Evolutionary conservation across 768 basidiomycete species (phyloP).

Genomic region (Rhodotorula kratochvilovae): DNA sequence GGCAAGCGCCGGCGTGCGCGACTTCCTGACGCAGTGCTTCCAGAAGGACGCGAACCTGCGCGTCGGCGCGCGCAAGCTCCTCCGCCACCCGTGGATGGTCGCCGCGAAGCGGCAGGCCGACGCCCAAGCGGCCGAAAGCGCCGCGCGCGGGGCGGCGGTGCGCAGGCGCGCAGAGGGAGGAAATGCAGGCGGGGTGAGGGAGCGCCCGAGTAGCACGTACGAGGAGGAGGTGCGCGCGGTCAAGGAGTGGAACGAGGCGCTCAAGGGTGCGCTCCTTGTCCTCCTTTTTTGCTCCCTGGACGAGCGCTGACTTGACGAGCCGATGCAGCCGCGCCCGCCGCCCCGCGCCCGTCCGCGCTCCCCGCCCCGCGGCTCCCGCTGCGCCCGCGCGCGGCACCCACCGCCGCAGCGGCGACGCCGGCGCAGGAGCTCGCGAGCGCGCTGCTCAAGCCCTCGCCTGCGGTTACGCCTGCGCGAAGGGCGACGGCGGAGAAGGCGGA

Average conservation of each 20-base stretch:
- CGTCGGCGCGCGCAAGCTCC: constrained; percentile 84
- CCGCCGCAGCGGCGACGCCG: neutral
- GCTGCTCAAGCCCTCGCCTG: neutral
- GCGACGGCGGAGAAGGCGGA: no score
- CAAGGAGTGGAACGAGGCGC: constrained; percentile 97
- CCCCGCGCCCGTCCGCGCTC: neutral
- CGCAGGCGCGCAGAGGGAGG: neutral
- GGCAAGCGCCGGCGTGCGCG: constrained; percentile 85
- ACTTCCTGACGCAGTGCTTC: constrained; percentile 95
- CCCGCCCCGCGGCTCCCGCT: neutral
- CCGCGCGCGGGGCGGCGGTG: neutral
- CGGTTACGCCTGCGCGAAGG: no score
- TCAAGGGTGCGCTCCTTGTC: constrained; percentile 62
- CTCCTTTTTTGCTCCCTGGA: no score
- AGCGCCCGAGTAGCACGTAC: constrained; percentile 52
- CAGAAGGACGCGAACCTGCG: constrained; percentile 96
- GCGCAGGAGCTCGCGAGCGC: neutral
- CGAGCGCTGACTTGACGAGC: no score
- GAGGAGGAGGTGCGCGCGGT: constrained; percentile 92
- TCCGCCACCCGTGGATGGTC: constrained; percentile 94
- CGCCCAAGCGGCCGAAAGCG: constrained; percentile 43
- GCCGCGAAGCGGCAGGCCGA: constrained; percentile 64
- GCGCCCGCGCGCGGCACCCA: constrained; percentile 19
- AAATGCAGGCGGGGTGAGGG: constrained; percentile 44
- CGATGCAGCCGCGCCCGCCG: neutral